These are phyloP conservation scores for Leersia perrieri DNA, from an alignment of 176 grass and related monocot genomes.

Conservation along the genomic window DNA sequence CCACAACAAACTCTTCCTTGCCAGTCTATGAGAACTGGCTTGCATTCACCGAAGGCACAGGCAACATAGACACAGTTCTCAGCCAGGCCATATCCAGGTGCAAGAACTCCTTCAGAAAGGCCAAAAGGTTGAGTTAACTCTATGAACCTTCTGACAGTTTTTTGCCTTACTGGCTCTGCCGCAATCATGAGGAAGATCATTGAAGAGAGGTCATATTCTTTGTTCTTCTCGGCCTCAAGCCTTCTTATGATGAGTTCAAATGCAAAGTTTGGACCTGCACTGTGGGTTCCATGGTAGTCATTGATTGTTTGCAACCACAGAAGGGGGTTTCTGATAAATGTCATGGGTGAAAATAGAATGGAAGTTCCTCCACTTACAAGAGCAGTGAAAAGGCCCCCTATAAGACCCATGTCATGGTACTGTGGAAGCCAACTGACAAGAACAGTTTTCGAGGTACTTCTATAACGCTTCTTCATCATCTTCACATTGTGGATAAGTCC, in stretches of 20 bases:
- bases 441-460: conserved; percentile 62
- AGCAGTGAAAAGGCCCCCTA: conserved; percentile 72
- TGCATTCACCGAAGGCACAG: conserved; percentile 73
- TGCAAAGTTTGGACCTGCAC: conserved; percentile 77
- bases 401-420: conserved; percentile 84
- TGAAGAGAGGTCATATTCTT: conserved; percentile 63
- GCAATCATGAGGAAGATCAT: conserved; percentile 77
- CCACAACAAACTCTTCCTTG: conserved; percentile 77
- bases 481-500: conserved; percentile 75
- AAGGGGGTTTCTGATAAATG: conserved; percentile 75
- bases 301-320: conserved; percentile 66
- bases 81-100: conserved; percentile 69
- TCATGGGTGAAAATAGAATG: conserved; percentile 73
- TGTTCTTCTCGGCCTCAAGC: conserved; percentile 45
- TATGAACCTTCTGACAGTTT: conserved; percentile 66
- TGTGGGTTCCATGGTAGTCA: conserved; percentile 62
- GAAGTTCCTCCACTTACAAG: conserved; percentile 74
- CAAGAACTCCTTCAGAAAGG: conserved; percentile 63
- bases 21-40: conserved; percentile 63
- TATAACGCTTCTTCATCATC: conserved; percentile 64
- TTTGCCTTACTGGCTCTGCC: conserved; percentile 75
- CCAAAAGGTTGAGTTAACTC: conserved; percentile 60
- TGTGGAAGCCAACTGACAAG: conserved; percentile 82
- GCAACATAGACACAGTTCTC: conserved; percentile 75
- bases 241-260: conserved; percentile 68